Base-by-base conservation (phyloP, 305 asterid genomes). In the Nicotiana rustica region DNA sequence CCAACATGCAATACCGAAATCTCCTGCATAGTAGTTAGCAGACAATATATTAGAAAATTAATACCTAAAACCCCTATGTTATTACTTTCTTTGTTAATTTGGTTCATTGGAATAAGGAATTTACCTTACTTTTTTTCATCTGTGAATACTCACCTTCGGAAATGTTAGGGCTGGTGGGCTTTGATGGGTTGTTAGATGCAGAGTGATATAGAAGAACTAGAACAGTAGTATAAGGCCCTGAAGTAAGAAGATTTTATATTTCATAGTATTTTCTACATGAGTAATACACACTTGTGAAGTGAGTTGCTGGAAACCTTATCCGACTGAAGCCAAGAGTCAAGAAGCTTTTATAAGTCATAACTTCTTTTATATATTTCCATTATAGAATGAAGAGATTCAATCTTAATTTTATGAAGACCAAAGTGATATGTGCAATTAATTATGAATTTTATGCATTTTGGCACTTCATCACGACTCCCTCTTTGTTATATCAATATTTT, bases 151-250 rank as follows among this genome's bases (percentile, higher is more conserved):
- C 25, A 61, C 80, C 25, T 15, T 4, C 4, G 21, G 14, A 75
- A 52, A 71, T 71, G 79, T 47, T 47, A 38, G 33, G 44, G 44
- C 41, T 66, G 44, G 64, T 14, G 65, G 17, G 29, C 29, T 75
- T 29, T 75, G 49, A 75, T 75, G 29, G 17, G 65, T 8, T 75
- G 65, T 8, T 52, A 75, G 44, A 75, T 75, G 25, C 29, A 29
- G 66, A 52, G 9, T 25, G 79, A 49, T 49, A 25, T 49, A 49
- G 62, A 25, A 52, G 25, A 73, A 49, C 64, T 73, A 6, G 25
- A 73, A 21, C 21, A 21, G 21, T 47, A 73, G 29, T 73, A 73
- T 73, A 73, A 25, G 79, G 29, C 64, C 62, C 79, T 73, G 79
- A 49, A 75, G 79, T 52, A 75, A 75, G 64, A 25, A 75, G 17